These are phyloP conservation scores for Scleroderma bovista DNA, from an alignment of 768 basidiomycete species.

Conservation along the genomic window DNA sequence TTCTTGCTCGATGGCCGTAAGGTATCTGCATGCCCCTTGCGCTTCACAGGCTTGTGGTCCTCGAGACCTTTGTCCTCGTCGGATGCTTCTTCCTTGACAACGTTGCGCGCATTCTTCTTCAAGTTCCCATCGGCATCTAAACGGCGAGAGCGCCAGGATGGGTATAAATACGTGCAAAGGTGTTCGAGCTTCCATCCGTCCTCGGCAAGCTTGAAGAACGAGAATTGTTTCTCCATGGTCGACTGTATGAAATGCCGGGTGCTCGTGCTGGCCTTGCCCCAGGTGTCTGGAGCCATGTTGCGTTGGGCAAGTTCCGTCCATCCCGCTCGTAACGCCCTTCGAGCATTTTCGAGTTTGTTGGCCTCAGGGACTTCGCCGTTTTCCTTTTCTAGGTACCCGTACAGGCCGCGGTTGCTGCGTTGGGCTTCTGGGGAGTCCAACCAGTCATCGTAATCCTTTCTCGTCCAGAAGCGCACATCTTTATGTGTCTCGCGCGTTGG, in stretches of 20 bases:
- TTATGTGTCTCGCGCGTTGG: neutral
- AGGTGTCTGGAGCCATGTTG: neutral
- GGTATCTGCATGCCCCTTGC: neutral
- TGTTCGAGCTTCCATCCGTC: conserved; percentile 6
- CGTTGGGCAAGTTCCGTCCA: conserved; percentile 2
- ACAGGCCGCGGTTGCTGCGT: neutral
- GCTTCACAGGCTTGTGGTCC: neutral
- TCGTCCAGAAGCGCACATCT: neutral
- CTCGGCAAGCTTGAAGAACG: conserved; percentile 1
- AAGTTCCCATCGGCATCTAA: neutral
- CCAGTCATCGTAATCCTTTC: neutral
- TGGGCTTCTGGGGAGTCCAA: neutral
- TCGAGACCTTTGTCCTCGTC: neutral
- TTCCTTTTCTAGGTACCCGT: no score
- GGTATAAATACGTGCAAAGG: neutral
- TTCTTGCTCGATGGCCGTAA: neutral
- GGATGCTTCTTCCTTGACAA: neutral
- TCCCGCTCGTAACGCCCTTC: neutral
- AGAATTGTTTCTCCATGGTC: conserved; percentile 1
- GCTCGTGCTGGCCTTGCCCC: conserved; percentile 1
- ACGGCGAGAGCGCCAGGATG: neutral
- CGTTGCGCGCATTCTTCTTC: neutral
- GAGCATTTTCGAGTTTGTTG: neutral
- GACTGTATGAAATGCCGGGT: neutral
- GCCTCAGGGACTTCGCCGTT: neutral